Evolutionary conservation across 2,329 filamentous ascomycete species (phyloP).

Genomic region (Drechslerella dactyloides): DNA sequence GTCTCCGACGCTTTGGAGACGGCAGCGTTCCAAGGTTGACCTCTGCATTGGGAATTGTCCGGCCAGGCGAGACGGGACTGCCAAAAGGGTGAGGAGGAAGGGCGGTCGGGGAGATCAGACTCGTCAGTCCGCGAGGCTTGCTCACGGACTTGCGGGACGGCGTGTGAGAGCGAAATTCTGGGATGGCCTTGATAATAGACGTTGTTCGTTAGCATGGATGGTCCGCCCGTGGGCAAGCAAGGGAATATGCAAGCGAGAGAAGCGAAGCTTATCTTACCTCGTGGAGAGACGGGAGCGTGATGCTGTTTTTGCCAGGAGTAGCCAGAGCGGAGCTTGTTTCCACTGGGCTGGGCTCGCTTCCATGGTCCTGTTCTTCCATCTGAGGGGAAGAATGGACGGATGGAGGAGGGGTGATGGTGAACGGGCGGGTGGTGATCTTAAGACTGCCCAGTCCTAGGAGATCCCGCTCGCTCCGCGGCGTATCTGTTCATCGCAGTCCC

Average conservation of each 20-base stretch:
- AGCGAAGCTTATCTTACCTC: constrained; percentile 52
- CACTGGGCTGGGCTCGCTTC: constrained; percentile 47
- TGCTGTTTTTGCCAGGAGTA: constrained; percentile 25
- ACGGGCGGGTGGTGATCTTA: constrained; percentile 45
- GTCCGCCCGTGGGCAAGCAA: background rate
- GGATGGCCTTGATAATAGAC: constrained; percentile 51
- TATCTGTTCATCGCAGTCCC: constrained; percentile 16
- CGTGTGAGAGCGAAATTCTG: constrained; percentile 53
- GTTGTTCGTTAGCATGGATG: background rate
- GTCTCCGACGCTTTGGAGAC: constrained; percentile 44
- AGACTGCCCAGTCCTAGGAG: constrained; percentile 42
- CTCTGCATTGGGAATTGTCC: constrained; percentile 47
- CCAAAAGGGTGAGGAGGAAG: constrained; percentile 50
- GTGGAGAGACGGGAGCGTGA: constrained; percentile 52
- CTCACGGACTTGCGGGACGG: constrained; percentile 50
- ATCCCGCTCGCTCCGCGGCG: constrained; percentile 48
- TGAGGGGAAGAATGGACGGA: constrained; percentile 50
- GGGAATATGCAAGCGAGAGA: background rate
- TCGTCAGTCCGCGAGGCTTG: constrained; percentile 48
- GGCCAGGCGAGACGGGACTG: constrained; percentile 40
- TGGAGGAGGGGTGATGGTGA: constrained; percentile 48
- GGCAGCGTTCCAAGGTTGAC: constrained; percentile 40
- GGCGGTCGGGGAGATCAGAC: constrained; percentile 44
- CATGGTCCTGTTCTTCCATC: constrained; percentile 50
- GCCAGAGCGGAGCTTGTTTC: constrained; percentile 33